phyloP scores from a whole-genome alignment of 306 rosid species.

The Dicorynia guianensis region DNA sequence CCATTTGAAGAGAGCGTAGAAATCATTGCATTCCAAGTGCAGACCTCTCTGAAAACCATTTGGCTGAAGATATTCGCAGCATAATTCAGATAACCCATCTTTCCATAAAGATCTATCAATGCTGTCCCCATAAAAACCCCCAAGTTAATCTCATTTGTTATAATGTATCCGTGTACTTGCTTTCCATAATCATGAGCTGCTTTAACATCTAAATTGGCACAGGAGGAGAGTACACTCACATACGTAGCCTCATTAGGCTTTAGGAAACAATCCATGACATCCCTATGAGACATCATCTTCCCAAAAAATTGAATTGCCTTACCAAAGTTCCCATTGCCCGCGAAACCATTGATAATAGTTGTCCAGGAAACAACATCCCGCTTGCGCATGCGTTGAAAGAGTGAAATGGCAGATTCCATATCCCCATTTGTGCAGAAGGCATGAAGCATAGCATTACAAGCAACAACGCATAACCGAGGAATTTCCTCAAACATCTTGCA shows the following conservation, averaged over 20 bases:
- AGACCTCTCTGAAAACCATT: slow-evolving; percentile 56
- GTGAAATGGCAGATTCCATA: slow-evolving; percentile 60
- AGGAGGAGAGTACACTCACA: slow-evolving; percentile 67
- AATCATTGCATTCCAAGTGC: slow-evolving; percentile 90
- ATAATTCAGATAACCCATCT: slow-evolving; percentile 61
- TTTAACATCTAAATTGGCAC: slow-evolving; percentile 60
- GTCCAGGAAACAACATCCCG: slow-evolving; percentile 84
- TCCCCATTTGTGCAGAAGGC: slow-evolving; percentile 66
- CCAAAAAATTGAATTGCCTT: slow-evolving; percentile 59
- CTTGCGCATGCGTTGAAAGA: slow-evolving; percentile 55
- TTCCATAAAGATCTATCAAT: slow-evolving; percentile 73
- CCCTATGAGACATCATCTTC: slow-evolving; percentile 59
- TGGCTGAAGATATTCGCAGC: slow-evolving; percentile 52
- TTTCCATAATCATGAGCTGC: slow-evolving; percentile 65
- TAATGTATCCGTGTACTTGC: slow-evolving; percentile 63
- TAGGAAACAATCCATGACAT: slow-evolving; percentile 51
- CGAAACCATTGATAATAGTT: slow-evolving; percentile 67
- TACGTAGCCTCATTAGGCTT: slow-evolving; percentile 84
- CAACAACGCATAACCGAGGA: slow-evolving; percentile 55
- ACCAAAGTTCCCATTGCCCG: slow-evolving; percentile 49
- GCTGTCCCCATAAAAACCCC: slow-evolving; percentile 69
- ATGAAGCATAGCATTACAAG: slow-evolving; percentile 72
- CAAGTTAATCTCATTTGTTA: slow-evolving; percentile 48
- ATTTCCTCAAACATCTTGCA: slow-evolving; percentile 80
- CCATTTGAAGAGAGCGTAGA: slow-evolving; percentile 73